These are phyloP conservation scores for Starmerella tilneyi DNA, from an alignment of 805 yeast genomes.

Conservation along the genomic window DNA sequence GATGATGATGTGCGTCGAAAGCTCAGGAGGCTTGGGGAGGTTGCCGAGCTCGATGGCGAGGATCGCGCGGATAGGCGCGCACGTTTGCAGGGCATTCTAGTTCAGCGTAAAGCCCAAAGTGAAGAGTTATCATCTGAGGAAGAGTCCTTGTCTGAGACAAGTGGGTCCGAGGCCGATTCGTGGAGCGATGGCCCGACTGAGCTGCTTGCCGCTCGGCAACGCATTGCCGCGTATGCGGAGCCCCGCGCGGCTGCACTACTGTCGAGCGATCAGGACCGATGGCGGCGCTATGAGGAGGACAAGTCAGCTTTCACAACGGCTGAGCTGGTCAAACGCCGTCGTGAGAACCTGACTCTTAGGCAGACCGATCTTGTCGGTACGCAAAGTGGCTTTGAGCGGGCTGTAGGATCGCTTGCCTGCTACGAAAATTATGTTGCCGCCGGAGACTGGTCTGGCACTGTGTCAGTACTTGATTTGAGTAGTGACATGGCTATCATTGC, in stretches of 20 bases:
- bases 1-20: constrained; percentile 51
- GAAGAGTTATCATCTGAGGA: constrained; percentile 7
- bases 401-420: constrained; percentile 33
- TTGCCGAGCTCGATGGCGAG: constrained; percentile 50
- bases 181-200: not conserved
- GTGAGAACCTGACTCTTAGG: constrained; percentile 20
- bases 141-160: not conserved
- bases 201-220: not conserved
- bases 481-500: not conserved
- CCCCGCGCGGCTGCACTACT: not conserved
- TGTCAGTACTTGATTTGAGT: constrained; percentile 34
- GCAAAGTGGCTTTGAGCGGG: constrained; percentile 59
- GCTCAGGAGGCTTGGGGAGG: constrained; percentile 46
- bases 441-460: constrained; percentile 78
- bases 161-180: not conserved
- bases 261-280: not conserved
- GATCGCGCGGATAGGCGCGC: constrained; percentile 50
- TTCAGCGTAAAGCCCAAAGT: constrained; percentile 9
- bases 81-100: constrained; percentile 43
- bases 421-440: constrained; percentile 38
- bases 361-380: constrained; percentile 48
- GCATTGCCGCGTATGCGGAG: not conserved
- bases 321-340: not conserved
- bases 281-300: not conserved
- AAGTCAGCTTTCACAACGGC: not conserved